Percentiles rank a stretch among this genome's conserved stretches.
Conservation (phyloP, 2,329 filamentous ascomycete species). For the Phialophora chinensis region DNA sequence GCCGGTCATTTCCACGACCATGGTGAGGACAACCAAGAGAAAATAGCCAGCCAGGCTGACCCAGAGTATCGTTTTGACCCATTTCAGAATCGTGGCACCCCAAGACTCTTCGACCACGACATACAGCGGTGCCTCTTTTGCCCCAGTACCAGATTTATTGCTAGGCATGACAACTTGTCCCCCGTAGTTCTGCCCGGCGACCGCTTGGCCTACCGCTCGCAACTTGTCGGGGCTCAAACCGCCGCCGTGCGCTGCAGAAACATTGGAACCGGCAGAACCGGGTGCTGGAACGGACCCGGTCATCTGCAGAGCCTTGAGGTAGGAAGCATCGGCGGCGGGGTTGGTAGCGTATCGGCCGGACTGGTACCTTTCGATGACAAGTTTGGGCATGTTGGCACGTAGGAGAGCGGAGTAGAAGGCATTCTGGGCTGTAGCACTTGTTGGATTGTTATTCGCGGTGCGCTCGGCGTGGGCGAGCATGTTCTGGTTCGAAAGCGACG, state of each 20-base stretch:
- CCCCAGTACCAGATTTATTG: conserved; percentile 64
- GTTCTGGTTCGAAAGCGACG: conserved; percentile 48
- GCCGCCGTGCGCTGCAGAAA: conserved; percentile 5
- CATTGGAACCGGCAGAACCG: conserved; percentile 31
- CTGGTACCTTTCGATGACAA: conserved; percentile 87
- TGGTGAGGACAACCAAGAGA: conserved; percentile 76
- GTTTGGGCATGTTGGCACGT: conserved; percentile 90
- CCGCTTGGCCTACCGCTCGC: conserved; percentile 80
- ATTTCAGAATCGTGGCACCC: conserved; percentile 80
- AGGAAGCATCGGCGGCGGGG: conserved; percentile 75
- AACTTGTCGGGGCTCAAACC: conserved; percentile 66
- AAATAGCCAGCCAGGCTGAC: conserved; percentile 82
- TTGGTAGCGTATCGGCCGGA: conserved; percentile 85
- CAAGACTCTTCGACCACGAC: conserved; percentile 93
- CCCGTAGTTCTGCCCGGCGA: conserved; percentile 69
- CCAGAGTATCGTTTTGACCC: conserved; percentile 83
- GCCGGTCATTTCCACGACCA: conserved; percentile 81
- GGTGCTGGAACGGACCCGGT: conserved; percentile 54
- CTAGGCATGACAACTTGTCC: conserved; percentile 63
- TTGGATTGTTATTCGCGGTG: conserved; percentile 89
- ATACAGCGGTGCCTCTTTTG: conserved; percentile 85
- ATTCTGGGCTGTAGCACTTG: conserved; percentile 85
- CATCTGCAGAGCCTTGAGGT: conserved; percentile 73
- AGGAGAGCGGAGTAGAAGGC: conserved; percentile 91
- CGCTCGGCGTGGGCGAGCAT: conserved; percentile 85